Conservation (phyloP, 2,329 filamentous ascomycete genomes). For the Fusarium guadeloupense region DNA sequence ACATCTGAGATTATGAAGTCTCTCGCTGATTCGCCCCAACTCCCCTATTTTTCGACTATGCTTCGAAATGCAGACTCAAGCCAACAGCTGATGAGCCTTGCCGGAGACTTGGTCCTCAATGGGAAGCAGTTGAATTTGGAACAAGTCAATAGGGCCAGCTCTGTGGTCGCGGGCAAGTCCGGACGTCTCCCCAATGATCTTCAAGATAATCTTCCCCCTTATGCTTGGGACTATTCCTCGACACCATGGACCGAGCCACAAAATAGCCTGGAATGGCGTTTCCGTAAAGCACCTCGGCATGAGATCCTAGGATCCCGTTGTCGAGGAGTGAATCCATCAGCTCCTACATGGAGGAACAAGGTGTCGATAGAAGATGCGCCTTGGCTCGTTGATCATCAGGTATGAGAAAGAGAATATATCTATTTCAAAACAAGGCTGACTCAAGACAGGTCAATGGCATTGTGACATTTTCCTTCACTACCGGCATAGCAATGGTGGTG, state of each 20-base stretch:
- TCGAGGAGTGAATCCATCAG: constrained; percentile 38
- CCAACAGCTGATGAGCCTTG: constrained; percentile 33
- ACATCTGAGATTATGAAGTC: constrained; percentile 36
- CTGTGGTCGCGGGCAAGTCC: constrained; percentile 13
- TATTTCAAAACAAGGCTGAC: neutral
- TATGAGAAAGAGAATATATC: neutral
- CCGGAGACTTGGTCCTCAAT: constrained; percentile 35
- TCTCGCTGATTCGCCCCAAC: constrained; percentile 13
- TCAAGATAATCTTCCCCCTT: constrained; percentile 35
- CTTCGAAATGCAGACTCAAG: constrained; percentile 36
- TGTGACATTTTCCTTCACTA: constrained; percentile 38
- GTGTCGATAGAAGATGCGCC: constrained; percentile 39
- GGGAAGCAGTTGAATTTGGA: constrained; percentile 30
- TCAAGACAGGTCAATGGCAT: constrained; percentile 33
- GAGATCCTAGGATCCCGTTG: constrained; percentile 39
- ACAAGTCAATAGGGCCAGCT: constrained; percentile 25
- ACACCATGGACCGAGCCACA: constrained; percentile 36
- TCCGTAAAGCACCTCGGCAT: constrained; percentile 34
- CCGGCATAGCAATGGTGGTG: constrained; percentile 38
- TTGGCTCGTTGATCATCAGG: constrained; percentile 41
- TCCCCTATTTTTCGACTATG: constrained; percentile 36
- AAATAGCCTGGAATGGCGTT: constrained; percentile 39
- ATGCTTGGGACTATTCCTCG: constrained; percentile 40
- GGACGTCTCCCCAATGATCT: constrained; percentile 33
- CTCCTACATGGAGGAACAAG: constrained; percentile 40